Percentiles rank a stretch among this genome's conserved stretches.
These are phyloP conservation scores for Diaporthe capsici DNA, from an alignment of 2,329 filamentous ascomycete species.

Conservation along the genomic window DNA sequence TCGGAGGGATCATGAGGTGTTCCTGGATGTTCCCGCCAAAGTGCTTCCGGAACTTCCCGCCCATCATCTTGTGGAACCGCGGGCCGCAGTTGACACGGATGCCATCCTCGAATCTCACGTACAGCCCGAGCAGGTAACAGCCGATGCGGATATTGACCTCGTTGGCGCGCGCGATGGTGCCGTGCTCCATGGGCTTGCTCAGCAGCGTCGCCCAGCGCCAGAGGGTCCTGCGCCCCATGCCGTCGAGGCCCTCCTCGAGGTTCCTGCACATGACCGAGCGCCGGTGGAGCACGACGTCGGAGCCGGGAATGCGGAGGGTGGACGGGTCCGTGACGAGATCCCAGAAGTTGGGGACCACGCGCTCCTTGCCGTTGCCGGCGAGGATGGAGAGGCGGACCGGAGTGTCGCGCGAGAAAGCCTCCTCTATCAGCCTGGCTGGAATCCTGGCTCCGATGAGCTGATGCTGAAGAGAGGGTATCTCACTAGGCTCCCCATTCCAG, in stretches of 20 bases:
- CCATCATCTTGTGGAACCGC: background rate
- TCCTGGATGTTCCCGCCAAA: background rate
- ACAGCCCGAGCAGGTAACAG: background rate
- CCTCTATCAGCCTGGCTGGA: background rate
- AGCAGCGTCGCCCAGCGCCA: slow-evolving; percentile 11
- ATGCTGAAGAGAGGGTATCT: background rate
- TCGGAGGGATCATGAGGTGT: background rate
- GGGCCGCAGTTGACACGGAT: slow-evolving; percentile 7
- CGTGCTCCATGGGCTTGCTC: background rate
- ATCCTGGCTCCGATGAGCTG: background rate
- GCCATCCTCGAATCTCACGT: slow-evolving; percentile 1
- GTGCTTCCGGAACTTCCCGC: background rate
- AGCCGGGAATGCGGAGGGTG: background rate
- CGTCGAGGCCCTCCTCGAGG: background rate
- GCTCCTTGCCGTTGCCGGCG: slow-evolving; percentile 5
- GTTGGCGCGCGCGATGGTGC: background rate
- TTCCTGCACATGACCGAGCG: background rate
- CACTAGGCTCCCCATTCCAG: background rate
- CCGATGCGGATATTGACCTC: background rate
- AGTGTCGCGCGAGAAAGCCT: background rate
- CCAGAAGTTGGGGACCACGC: background rate
- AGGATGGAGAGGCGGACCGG: background rate
- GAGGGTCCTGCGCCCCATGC: background rate
- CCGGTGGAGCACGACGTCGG: background rate
- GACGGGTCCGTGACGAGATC: background rate